These are phyloP conservation scores for Kodamaea ohmeri DNA, from an alignment of 1,139 yeast species.

Conservation along the genomic window DNA sequence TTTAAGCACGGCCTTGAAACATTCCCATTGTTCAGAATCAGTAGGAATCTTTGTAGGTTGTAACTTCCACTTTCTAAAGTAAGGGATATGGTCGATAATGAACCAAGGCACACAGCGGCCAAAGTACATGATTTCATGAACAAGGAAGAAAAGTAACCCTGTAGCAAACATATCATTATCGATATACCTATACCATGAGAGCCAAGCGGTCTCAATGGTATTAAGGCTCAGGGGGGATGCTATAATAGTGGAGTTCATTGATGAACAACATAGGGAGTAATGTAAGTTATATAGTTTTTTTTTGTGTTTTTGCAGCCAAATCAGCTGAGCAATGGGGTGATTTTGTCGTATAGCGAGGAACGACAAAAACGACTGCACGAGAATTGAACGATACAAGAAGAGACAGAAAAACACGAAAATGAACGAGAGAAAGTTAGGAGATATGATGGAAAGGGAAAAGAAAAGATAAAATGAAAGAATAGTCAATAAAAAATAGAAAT, in stretches of 20 bases:
- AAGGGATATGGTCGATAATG: conserved; percentile 72
- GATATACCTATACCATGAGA: conserved; percentile 70
- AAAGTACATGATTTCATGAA: conserved; percentile 80
- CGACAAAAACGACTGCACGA: too few relatives aligned
- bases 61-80: conserved; percentile 73
- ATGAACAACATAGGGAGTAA: neutral
- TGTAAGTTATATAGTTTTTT: neutral
- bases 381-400: neutral
- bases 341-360: too few relatives aligned
- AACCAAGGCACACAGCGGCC: conserved; percentile 86
- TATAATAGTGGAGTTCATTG: conserved; percentile 4
- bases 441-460: neutral
- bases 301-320: conserved; percentile 6
- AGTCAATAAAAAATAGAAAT: too few relatives aligned
- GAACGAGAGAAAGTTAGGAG: neutral
- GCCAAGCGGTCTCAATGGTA: conserved; percentile 66
- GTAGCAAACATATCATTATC: conserved; percentile 80
- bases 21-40: conserved; percentile 84
- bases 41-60: conserved; percentile 79
- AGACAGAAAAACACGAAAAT: neutral
- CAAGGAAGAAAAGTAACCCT: conserved; percentile 67
- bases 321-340: conserved; percentile 1
- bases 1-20: conserved; percentile 76
- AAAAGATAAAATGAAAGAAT: too few relatives aligned
- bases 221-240: conserved; percentile 1